Evolutionary conservation across 495 filamentous ascomycete genomes (phyloP), one percentile per base, ranked within the genome.

Genomic region (Trichoderma virens): DNA sequence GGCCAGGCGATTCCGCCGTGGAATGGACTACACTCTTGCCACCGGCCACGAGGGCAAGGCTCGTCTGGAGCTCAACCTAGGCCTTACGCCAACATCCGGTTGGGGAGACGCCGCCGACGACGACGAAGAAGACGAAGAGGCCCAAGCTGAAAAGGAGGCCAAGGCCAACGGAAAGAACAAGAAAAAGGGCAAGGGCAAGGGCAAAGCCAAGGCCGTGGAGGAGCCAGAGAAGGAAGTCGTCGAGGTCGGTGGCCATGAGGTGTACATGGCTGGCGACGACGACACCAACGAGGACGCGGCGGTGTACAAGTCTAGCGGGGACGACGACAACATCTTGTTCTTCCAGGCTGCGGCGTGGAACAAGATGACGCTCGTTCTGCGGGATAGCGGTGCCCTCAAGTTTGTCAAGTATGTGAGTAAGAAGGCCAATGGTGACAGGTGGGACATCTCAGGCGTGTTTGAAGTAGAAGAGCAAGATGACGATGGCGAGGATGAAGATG

Each of bases 351-450:
- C 92, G 0, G 79, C 86, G 11, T 98, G 93, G 93, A 97, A 97
- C 74, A 87, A 86, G 47, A 80, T 98, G 74, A 89, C 85, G 68
- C 83, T 99, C 56, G 95, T 98, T 16, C 77, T 99, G 56, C 84
- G 95, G 59, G 94, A 99, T 71, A 84, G 82, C 61, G 92, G 90
- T 8, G 87, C 89, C 8, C 81, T 98, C 70, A 85, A 88, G 76
- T 98, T 98, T 72, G 92, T 97, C 70, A 99, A 98, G 81, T 99
- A 97, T 74, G 90, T 98, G 41, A 93, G 89, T 78, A 79, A 78
- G 18, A 82, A 76, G 35, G 93, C 94, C 4, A 84, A 83, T 70
- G 93, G 94, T 18, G 95, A 97, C 75, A 82, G 94, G 41, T 99
- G 93, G 93, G 94, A 99, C 79, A 76, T 97, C 32, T 83, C 82